Conservation (phyloP, 139 green algal species). For the Raphidocelis subcapitata region DNA sequence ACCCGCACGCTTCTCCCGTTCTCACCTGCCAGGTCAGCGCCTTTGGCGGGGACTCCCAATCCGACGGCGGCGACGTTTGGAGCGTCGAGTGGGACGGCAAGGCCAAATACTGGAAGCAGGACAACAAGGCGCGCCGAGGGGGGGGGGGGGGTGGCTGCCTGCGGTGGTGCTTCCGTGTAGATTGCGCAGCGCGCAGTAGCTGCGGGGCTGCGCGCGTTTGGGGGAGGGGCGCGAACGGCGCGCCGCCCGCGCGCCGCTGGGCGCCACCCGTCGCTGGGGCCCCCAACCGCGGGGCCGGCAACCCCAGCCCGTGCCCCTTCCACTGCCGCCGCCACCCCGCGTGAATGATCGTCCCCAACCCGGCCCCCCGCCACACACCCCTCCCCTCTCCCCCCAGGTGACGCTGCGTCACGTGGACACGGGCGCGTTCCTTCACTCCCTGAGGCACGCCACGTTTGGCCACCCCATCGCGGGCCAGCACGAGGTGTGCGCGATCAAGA, state of each 20-base stretch:
- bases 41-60: conserved; percentile 61
- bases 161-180: not conserved
- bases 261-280: not conserved
- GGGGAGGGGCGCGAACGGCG: no score
- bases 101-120: conserved; percentile 55
- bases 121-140: conserved; percentile 43
- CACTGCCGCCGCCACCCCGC: not conserved
- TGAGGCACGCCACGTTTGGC: conserved; percentile 46
- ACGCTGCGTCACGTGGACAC: conserved; percentile 80
- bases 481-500: conserved; percentile 62
- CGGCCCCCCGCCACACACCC: no score
- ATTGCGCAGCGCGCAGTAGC: not conserved
- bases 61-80: conserved; percentile 83
- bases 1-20: no score
- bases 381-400: conserved; percentile 35
- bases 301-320: no score
- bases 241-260: not conserved
- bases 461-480: conserved; percentile 83
- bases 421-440: conserved; percentile 53
- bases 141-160: not conserved
- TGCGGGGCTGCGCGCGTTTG: not conserved
- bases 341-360: not conserved
- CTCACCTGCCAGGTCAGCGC: conserved; percentile 73
- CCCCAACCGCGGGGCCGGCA: no score
- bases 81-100: conserved; percentile 68